phyloP scores from a whole-genome alignment of 805 yeast species.

The Myxozyma vanderwaltii region DNA sequence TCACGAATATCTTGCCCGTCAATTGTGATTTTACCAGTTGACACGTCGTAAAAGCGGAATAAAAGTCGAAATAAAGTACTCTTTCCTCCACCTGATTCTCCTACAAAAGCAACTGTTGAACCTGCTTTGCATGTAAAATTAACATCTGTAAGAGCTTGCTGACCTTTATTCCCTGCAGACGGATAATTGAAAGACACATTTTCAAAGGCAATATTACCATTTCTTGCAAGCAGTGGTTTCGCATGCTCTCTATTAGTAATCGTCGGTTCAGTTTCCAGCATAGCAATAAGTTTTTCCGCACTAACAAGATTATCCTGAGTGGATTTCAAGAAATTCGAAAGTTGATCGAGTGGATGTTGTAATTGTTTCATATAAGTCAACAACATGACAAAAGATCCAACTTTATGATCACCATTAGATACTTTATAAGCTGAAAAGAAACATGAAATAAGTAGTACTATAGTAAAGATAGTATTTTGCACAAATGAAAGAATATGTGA shows the following conservation, averaged over 20 bases:
- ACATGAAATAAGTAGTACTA: slow-evolving; percentile 19
- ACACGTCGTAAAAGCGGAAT: slow-evolving; percentile 81
- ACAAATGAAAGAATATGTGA: slow-evolving; percentile 12
- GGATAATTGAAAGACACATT: slow-evolving; percentile 66
- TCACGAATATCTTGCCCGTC: slow-evolving; percentile 65
- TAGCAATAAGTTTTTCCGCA: slow-evolving; percentile 25
- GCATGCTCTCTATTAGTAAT: slow-evolving; percentile 21
- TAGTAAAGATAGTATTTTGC: slow-evolving; percentile 29
- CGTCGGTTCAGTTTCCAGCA: slow-evolving; percentile 27
- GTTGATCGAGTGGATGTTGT: slow-evolving; percentile 30
- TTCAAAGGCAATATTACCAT: slow-evolving; percentile 53
- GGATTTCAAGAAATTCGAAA: slow-evolving; percentile 22
- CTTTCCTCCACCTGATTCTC: slow-evolving; percentile 95
- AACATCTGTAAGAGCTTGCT: slow-evolving; percentile 58
- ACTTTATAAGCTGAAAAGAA: slow-evolving; percentile 28
- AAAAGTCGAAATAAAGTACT: slow-evolving; percentile 80
- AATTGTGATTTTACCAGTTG: slow-evolving; percentile 60
- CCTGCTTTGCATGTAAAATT: slow-evolving; percentile 69
- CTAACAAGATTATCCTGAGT: slow-evolving; percentile 28
- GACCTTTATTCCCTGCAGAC: slow-evolving; percentile 45
- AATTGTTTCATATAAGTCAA: slow-evolving; percentile 31
- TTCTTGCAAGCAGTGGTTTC: not conserved
- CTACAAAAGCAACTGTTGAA: slow-evolving; percentile 88
- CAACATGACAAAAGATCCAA: slow-evolving; percentile 29
- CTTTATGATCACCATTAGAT: slow-evolving; percentile 15